These are phyloP conservation scores for Keithomyces neogunnii DNA, from an alignment of 2,329 filamentous ascomycete genomes.

Conservation along the genomic window DNA sequence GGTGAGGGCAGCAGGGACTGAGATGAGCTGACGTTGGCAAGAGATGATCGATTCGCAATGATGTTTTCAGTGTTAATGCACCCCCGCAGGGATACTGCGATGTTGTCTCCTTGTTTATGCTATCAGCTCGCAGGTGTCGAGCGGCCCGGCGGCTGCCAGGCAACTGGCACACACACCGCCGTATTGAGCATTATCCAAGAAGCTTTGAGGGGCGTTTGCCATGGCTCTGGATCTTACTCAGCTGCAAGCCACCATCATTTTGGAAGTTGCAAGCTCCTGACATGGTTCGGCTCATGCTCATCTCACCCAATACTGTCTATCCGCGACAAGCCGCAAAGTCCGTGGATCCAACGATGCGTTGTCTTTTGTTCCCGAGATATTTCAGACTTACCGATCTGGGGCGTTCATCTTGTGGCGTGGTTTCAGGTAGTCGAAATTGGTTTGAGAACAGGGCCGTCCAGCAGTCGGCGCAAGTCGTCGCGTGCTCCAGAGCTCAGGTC, in stretches of 20 bases:
- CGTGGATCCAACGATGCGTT: background rate
- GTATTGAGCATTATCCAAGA: background rate
- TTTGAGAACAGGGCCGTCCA: background rate
- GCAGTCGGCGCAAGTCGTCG: background rate
- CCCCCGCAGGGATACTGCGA: background rate
- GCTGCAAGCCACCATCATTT: background rate
- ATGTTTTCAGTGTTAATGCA: background rate
- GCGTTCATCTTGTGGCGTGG: constrained; percentile 39
- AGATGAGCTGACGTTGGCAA: background rate
- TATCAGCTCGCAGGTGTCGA: background rate
- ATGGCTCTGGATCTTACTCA: background rate
- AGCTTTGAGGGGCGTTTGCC: background rate
- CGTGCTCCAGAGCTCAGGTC: background rate
- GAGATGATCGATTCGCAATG: background rate
- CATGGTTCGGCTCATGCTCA: background rate
- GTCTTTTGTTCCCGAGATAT: no score
- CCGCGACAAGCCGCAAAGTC: background rate
- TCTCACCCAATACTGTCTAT: background rate
- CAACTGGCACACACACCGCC: background rate
- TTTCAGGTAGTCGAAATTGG: background rate
- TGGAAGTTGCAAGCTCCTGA: no score
- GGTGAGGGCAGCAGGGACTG: constrained; percentile 3
- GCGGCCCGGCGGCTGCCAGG: background rate
- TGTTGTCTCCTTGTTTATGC: background rate
- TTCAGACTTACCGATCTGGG: constrained; percentile 41